These are phyloP conservation scores for Pycnococcus provasolii DNA, from an alignment of 139 green algal genomes.

Conservation along the genomic window DNA sequence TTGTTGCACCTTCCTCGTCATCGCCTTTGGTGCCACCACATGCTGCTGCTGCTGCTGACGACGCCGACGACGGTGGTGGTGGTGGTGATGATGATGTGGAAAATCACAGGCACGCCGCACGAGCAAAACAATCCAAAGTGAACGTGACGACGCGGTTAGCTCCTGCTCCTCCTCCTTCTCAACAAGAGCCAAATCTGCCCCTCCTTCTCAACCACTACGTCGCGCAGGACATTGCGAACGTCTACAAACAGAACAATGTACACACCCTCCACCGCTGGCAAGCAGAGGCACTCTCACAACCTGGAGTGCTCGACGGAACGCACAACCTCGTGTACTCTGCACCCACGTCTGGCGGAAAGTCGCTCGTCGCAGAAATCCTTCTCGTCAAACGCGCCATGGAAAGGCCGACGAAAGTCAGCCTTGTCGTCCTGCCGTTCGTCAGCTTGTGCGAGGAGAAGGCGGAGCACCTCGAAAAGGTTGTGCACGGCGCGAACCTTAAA, in stretches of 20 bases:
- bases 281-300: slow-evolving; percentile 30
- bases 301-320: slow-evolving; percentile 47
- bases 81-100: no score
- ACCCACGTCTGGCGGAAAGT: slow-evolving; percentile 72
- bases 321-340: slow-evolving; percentile 71
- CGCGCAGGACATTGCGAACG: no score
- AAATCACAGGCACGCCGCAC: no score
- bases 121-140: no score
- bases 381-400: slow-evolving; percentile 24
- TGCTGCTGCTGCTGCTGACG: no score
- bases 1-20: no score
- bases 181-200: no score
- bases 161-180: no score
- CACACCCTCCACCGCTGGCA: slow-evolving; percentile 23
- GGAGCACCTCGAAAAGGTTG: slow-evolving; percentile 28
- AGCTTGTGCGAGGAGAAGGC: slow-evolving; percentile 52
- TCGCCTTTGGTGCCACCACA: no score
- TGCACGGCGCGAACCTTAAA: neutral
- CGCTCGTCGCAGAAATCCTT: slow-evolving; percentile 67
- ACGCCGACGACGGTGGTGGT: no score
- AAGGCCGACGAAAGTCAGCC: neutral
- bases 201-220: no score
- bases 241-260: neutral
- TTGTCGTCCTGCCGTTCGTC: slow-evolving; percentile 57
- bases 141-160: no score